Evolutionary conservation across 495 filamentous ascomycete genomes (phyloP), one percentile per base, ranked within the genome.

Genomic region (Terfezia boudieri): DNA sequence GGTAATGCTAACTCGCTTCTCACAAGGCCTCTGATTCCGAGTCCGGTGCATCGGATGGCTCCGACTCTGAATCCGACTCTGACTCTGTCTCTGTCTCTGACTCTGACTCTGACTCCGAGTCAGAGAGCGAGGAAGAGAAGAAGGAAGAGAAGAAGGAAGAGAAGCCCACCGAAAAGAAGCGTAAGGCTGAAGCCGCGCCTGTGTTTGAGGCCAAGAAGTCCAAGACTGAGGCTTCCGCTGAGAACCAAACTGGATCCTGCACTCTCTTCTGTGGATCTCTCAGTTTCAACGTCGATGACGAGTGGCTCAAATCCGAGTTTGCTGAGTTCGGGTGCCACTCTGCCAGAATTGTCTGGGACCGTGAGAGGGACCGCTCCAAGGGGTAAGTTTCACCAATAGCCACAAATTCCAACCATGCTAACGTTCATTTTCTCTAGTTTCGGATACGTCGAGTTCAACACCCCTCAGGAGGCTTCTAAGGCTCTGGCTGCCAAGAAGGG

Each of bases 261-360:
- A 86, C 82, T 66, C 79, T 96, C 50, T 95, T 94, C 70, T 78
- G 92, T 60, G 92, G 90, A 59, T 89, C 87, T 71, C 75, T 98
- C 55, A 89, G 86, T 62, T 98, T 87, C 87, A 88, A 82, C 63
- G 73, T 98, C 52, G 86, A 94, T 62, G 90, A 96, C 67, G 83
- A 90, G 57, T 85, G 81, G 78, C 79, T 98, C 53, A 75, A 75
- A 57, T 76, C 81, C 59, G 83, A 94, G 69, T 96, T 98, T 68
- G 76, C 86, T 72, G 70, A 73, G 49, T 93, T 81, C 66, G 87
- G 84, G 59, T 83, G 83, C 60, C 73, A 94, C 55, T 70, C 74
- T 63, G 74, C 79, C 60, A 79, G 83, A 58, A 79, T 98, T 63
- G 82, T 96, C 64, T 83, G 78, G 52, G 90, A 98, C 69, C 78